These are phyloP conservation scores for Diaporthe citri DNA, from an alignment of 2,329 filamentous ascomycete genomes.

Conservation along the genomic window DNA sequence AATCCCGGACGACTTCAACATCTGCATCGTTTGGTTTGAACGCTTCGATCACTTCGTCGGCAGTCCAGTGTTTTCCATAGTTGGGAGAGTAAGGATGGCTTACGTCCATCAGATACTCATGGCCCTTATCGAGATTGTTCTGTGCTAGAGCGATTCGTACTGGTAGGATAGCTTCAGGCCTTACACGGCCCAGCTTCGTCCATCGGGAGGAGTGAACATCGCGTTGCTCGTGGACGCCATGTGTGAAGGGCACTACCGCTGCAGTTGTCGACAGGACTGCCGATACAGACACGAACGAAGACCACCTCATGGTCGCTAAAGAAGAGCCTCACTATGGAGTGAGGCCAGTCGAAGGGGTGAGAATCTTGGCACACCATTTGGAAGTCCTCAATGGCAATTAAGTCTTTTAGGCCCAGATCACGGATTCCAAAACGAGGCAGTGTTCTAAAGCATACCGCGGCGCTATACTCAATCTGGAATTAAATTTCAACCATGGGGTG, in stretches of 20 bases:
- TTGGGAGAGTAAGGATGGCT: constrained; percentile 47
- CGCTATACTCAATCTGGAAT: too few species aligned
- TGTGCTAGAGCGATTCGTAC: constrained; percentile 48
- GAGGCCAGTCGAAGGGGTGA: neutral
- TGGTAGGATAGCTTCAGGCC: constrained; percentile 42
- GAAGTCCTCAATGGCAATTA: neutral
- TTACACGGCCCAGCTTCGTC: constrained; percentile 45
- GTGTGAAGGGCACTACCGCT: constrained; percentile 36
- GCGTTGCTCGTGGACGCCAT: constrained; percentile 46
- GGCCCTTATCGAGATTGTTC: constrained; percentile 45
- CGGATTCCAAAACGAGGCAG: too few species aligned
- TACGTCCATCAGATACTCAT: constrained; percentile 46
- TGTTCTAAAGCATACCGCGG: too few species aligned
- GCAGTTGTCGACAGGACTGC: constrained; percentile 31
- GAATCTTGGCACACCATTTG: neutral
- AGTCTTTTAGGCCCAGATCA: too few species aligned
- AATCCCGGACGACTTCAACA: constrained; percentile 46
- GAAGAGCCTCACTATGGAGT: neutral
- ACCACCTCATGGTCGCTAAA: neutral
- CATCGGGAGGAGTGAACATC: constrained; percentile 40
- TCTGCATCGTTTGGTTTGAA: constrained; percentile 50
- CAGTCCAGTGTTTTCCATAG: constrained; percentile 54
- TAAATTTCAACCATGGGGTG: too few species aligned
- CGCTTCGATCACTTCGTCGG: constrained; percentile 51
- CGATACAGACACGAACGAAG: constrained; percentile 3